Evolutionary conservation across 192 early-diverging fungal genomes (phyloP).

Genomic region (Phycomyces nitens): DNA sequence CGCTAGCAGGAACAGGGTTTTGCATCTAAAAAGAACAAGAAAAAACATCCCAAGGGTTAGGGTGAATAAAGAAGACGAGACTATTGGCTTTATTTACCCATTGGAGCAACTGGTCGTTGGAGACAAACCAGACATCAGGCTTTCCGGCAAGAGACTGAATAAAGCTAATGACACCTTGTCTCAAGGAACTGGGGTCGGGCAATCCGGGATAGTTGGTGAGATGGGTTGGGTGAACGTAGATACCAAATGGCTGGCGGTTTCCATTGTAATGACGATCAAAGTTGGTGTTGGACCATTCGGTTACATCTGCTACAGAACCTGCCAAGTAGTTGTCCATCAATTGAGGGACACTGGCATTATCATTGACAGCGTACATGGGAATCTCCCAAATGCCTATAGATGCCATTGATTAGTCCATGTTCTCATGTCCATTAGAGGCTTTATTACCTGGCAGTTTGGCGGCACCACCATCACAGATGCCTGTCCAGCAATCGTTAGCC

Average conservation of each 20-base stretch:
- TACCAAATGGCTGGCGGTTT: conserved; percentile 53
- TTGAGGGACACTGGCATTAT: conserved; percentile 35
- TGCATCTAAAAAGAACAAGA: conserved; percentile 60
- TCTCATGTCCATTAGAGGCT: too few species aligned
- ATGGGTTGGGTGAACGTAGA: conserved; percentile 46
- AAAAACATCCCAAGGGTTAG: too few species aligned
- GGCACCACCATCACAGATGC: conserved; percentile 40
- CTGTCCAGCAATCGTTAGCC: conserved; percentile 54
- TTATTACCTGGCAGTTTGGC: conserved; percentile 39
- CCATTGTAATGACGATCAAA: conserved; percentile 52
- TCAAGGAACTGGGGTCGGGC: conserved; percentile 22
- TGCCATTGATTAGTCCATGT: too few species aligned
- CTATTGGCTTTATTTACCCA: conserved; percentile 50
- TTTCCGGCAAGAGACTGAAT: conserved; percentile 48
- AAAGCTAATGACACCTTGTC: conserved; percentile 41
- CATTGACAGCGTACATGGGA: conserved; percentile 56
- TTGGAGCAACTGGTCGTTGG: conserved; percentile 60
- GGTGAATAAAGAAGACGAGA: too few species aligned
- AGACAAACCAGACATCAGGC: conserved; percentile 72
- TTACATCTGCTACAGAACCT: conserved; percentile 37
- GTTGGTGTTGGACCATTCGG: conserved; percentile 49
- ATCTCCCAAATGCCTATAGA: conserved; percentile 57
- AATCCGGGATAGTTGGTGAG: conserved; percentile 32
- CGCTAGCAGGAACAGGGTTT: conserved; percentile 69
- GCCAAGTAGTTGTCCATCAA: conserved; percentile 52